phyloP scores from a whole-genome alignment of 108 stramenopile genomes.

The Thalassiosira profunda region DNA sequence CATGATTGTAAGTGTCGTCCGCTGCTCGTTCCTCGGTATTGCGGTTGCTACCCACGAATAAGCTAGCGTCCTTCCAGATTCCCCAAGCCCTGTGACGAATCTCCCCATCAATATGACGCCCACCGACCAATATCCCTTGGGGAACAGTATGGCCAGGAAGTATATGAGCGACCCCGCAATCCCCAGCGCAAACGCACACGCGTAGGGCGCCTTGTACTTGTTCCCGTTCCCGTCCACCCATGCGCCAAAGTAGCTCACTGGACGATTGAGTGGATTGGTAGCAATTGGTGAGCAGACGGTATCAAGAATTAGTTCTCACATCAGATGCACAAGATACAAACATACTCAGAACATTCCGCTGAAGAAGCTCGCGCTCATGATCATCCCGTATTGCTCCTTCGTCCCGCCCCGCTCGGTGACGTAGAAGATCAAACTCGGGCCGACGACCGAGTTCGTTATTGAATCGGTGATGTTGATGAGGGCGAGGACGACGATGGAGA shows the following conservation, averaged over 20 bases:
- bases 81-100: conserved; percentile 21
- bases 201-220: conserved; percentile 18
- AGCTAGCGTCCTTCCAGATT: conserved; percentile 17
- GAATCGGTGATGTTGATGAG: conserved; percentile 22
- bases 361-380: conserved; percentile 11
- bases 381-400: conserved; percentile 29
- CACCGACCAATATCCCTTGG: not conserved
- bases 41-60: conserved; percentile 25
- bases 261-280: no score
- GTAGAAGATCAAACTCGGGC: conserved; percentile 29
- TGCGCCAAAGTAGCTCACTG: conserved; percentile 16
- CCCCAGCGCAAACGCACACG: conserved; percentile 7
- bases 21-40: conserved; percentile 15
- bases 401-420: conserved; percentile 25
- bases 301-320: no score
- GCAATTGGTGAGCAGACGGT: no score
- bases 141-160: conserved; percentile 8
- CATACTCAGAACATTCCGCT: conserved; percentile 7
- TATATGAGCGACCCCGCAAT: conserved; percentile 17
- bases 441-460: conserved; percentile 18
- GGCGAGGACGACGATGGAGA: conserved; percentile 2
- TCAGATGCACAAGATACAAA: not conserved
- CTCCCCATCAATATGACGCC: conserved; percentile 10
- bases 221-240: conserved; percentile 29
- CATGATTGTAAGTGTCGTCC: conserved; percentile 11